Conservation (phyloP, 805 yeast species). For the Metschnikowia picachoensis region DNA sequence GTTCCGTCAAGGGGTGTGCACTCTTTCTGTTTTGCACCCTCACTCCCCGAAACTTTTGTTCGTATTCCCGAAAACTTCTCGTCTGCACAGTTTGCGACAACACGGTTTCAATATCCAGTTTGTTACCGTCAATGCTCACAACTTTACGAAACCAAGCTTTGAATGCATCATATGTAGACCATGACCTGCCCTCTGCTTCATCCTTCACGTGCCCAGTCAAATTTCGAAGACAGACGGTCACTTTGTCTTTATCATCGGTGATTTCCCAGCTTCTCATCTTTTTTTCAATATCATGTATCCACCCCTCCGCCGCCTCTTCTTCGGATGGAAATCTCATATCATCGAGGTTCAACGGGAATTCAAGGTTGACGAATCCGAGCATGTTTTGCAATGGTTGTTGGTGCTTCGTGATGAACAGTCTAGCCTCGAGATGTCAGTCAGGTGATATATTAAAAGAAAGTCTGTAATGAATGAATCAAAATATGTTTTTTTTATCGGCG, state of each 20-base stretch:
- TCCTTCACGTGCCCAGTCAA: slow-evolving; percentile 1
- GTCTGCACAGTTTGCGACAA: neutral
- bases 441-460: no score
- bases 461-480: no score
- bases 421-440: no score
- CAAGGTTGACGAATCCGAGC: slow-evolving; percentile 2
- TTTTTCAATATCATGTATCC: neutral
- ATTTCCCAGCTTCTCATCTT: slow-evolving; percentile 5
- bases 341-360: slow-evolving; percentile 2
- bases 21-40: neutral
- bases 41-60: neutral
- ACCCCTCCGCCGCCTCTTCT: neutral
- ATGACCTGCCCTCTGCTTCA: neutral
- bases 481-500: no score
- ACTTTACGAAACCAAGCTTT: neutral
- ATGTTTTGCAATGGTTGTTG: neutral
- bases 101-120: neutral
- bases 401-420: no score
- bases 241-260: slow-evolving; percentile 1
- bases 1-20: neutral
- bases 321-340: neutral
- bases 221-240: neutral
- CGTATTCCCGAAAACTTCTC: slow-evolving; percentile 6
- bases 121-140: neutral
- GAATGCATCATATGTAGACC: neutral